Base-by-base conservation (phyloP, 805 yeast genomes). In the Kuraishia hungarica region DNA sequence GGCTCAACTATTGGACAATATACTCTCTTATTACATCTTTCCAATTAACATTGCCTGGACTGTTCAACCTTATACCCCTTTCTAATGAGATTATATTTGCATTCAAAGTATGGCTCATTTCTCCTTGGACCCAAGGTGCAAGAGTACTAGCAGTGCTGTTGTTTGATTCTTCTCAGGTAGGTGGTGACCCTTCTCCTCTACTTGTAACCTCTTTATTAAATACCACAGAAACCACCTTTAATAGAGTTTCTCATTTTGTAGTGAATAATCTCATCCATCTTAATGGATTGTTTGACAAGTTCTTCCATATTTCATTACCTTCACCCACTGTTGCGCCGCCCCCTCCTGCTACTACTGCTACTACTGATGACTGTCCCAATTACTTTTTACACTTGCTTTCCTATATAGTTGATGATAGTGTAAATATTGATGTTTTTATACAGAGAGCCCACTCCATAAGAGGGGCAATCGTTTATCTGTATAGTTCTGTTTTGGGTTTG, bases 1-100 rank as follows among this genome's bases (percentile, higher is more conserved):
- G 53, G 53, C 39, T 52, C n/a, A 11, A 20, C 50, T 52, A 43
- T 29, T 52, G 53, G 53, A 3, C 46, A 24, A 19, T 15, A 22
- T 51, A 39, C 48, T 35, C 53, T 15, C 20, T 51, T 3, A 2
- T 51, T 11, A 15, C 28, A 19, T 29, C 48, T 2, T 22, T 51
- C 28, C 39, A 51, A 29, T 13, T 39, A 3, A 7, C 39, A 10
- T 15, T 24, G 7, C 48, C 53, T 13, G 49, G 23, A 17, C 15
- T 47, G 7, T 22, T 51, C 21, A 13, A n/a, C 20, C 21, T 28
- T 2, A 22, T 51, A 6, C 48, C 49, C 15, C 24, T 51, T 21
- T 17, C 53, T 5, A 17, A 39, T 19, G 19, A 13, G 6, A 21
- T 26, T 6, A 13, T 21, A 19, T 23, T 39, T n/a, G 28, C 29